A percentile compares a stretch with the other conserved stretches of the same genome.
These are phyloP conservation scores for Dothistroma septosporum DNA, from an alignment of 2,329 filamentous ascomycete species.

Conservation along the genomic window DNA sequence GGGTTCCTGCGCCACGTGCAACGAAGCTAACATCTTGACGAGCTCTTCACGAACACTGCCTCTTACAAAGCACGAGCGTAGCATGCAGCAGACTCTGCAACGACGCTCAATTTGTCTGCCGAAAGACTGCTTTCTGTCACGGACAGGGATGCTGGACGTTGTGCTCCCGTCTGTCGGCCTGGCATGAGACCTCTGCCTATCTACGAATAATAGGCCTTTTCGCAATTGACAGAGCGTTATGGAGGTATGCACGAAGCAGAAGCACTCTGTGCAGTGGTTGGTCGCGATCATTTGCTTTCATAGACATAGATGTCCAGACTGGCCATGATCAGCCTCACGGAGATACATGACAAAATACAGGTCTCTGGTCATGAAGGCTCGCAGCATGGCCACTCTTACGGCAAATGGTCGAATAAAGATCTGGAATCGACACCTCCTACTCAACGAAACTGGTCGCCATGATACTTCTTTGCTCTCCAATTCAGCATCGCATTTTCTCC, in stretches of 20 bases:
- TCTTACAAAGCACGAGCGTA: neutral
- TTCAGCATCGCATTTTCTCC: slow-evolving; percentile 35
- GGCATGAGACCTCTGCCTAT: neutral
- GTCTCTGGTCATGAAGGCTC: neutral
- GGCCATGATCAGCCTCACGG: neutral
- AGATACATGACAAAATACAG: neutral
- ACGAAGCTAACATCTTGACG: neutral
- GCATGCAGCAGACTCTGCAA: neutral
- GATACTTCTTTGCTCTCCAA: slow-evolving; percentile 35
- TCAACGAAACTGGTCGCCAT: slow-evolving; percentile 22
- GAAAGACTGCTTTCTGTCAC: neutral
- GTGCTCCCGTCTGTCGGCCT: neutral
- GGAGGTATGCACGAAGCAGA: neutral
- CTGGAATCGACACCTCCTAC: slow-evolving; percentile 24
- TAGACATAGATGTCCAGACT: neutral
- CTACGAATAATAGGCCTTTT: neutral
- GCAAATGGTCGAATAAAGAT: slow-evolving; percentile 26
- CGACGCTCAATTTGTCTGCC: neutral
- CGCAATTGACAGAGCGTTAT: neutral
- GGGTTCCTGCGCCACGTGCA: neutral
- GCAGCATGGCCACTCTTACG: slow-evolving; percentile 7
- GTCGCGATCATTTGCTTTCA: neutral
- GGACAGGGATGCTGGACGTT: neutral
- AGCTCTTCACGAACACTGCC: neutral
- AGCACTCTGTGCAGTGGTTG: neutral